A percentile compares a stretch with the other conserved stretches of the same genome.
These are phyloP conservation scores for Trichothecium roseum DNA, from an alignment of 2,329 filamentous ascomycete species.

Conservation along the genomic window DNA sequence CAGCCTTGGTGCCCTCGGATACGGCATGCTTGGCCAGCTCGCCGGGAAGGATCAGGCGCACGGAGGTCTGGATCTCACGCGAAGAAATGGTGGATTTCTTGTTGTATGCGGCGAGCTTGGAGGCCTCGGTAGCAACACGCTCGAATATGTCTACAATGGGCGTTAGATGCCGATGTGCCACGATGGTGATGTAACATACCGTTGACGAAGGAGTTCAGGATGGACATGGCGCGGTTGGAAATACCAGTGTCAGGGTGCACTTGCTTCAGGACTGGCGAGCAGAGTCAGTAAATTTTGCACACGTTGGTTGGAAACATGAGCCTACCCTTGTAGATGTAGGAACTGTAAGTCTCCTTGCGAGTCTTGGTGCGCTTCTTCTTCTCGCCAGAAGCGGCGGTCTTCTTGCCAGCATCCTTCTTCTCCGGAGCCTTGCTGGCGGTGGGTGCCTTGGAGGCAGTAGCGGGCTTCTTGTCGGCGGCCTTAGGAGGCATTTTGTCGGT, in stretches of 20 bases:
- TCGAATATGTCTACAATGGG: constrained; percentile 78
- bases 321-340: constrained; percentile 99
- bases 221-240: constrained; percentile 99
- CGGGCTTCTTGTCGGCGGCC: constrained; percentile 94
- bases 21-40: constrained; percentile 99
- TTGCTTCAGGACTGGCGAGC: constrained; percentile 83
- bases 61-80: constrained; percentile 98
- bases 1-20: constrained; percentile 98
- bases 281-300: constrained; percentile 2
- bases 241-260: constrained; percentile 99
- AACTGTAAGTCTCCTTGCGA: constrained; percentile 99
- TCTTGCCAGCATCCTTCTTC: constrained; percentile 99
- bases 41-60: constrained; percentile 93
- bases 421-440: constrained; percentile 62
- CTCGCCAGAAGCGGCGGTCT: constrained; percentile 90
- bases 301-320: constrained; percentile 1
- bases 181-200: constrained; percentile 43
- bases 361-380: constrained; percentile 99
- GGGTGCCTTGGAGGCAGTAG: constrained; percentile 77
- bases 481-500: constrained; percentile 85
- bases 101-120: constrained; percentile 99
- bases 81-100: constrained; percentile 99
- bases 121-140: constrained; percentile 96
- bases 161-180: not conserved
- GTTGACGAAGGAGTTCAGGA: constrained; percentile 99